phyloP scores from a whole-genome alignment of 2,329 filamentous ascomycete species.

The Fusarium acutatum region DNA sequence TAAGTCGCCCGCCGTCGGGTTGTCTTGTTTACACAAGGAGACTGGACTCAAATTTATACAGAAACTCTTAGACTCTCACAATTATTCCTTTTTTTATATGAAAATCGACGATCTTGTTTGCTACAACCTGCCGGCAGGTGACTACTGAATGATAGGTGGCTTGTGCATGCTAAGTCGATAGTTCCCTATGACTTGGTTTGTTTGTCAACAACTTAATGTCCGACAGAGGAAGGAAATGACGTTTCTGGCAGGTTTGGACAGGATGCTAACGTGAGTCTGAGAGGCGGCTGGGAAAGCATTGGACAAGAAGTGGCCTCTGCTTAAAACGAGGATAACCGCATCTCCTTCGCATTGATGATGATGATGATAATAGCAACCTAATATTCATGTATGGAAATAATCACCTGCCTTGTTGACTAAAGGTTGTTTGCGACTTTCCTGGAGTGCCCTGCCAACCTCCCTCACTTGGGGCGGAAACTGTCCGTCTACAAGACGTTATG shows the following conservation, averaged over 20 bases:
- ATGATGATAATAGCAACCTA: not conserved
- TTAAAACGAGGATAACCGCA: not conserved
- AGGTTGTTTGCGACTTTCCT: not conserved
- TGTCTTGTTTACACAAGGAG: not conserved
- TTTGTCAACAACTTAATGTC: not conserved
- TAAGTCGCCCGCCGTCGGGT: not conserved
- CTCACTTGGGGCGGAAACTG: not conserved
- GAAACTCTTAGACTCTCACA: not conserved
- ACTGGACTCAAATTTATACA: not conserved
- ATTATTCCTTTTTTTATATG: not conserved
- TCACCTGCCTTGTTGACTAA: not conserved
- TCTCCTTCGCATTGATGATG: not conserved
- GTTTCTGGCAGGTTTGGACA: constrained; percentile 1
- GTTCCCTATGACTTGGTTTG: not conserved
- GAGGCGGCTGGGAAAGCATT: constrained; percentile 9
- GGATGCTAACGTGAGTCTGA: not conserved
- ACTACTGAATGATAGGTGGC: not conserved
- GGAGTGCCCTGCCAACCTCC: not conserved
- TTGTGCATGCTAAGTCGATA: constrained; percentile 2
- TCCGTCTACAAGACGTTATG: not conserved
- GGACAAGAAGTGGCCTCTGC: not conserved
- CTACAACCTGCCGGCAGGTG: not conserved
- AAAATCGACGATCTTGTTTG: constrained; percentile 12
- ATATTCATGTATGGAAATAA: not conserved
- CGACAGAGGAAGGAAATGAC: constrained; percentile 1